phyloP scores from a whole-genome alignment of 2,329 filamentous ascomycete genomes.

The Colletotrichum sidae region DNA sequence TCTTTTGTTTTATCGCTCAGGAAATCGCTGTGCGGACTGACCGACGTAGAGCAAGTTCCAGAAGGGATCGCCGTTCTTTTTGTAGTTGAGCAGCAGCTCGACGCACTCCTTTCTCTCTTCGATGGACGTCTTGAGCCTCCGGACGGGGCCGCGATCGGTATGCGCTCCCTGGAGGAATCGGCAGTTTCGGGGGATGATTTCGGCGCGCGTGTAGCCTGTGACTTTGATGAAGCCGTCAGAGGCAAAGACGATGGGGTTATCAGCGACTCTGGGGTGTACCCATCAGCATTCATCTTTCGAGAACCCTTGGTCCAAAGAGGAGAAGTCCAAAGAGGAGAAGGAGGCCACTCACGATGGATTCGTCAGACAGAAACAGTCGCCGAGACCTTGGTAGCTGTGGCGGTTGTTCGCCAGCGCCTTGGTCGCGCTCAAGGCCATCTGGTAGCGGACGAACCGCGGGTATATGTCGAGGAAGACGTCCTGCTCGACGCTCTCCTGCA shows the following conservation, averaged over 20 bases:
- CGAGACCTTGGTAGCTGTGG: constrained; percentile 63
- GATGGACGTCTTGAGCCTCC: constrained; percentile 56
- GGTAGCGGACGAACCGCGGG: constrained; percentile 64
- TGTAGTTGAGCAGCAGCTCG: constrained; percentile 64
- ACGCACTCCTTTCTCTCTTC: constrained; percentile 56
- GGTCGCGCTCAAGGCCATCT: constrained; percentile 59
- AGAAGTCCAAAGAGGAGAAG: too few species aligned
- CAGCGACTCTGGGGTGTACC: constrained; percentile 41
- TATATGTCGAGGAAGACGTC: constrained; percentile 60
- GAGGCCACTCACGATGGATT: constrained; percentile 50
- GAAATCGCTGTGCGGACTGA: constrained; percentile 40
- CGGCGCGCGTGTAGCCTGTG: constrained; percentile 59
- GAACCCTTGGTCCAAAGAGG: too few species aligned
- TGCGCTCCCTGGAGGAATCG: constrained; percentile 61
- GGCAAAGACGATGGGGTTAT: constrained; percentile 62
- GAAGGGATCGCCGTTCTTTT: constrained; percentile 63
- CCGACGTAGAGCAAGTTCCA: constrained; percentile 68
- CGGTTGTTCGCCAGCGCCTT: constrained; percentile 53
- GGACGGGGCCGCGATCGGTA: constrained; percentile 55
- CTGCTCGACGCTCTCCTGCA: constrained; percentile 57
- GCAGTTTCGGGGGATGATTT: constrained; percentile 63
- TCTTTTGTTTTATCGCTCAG: background rate
- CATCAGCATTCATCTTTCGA: background rate
- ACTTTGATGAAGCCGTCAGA: constrained; percentile 64
- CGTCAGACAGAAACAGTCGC: constrained; percentile 69